Evolutionary conservation across 306 rosid genomes (phyloP).

Genomic region (Betula pendula): DNA sequence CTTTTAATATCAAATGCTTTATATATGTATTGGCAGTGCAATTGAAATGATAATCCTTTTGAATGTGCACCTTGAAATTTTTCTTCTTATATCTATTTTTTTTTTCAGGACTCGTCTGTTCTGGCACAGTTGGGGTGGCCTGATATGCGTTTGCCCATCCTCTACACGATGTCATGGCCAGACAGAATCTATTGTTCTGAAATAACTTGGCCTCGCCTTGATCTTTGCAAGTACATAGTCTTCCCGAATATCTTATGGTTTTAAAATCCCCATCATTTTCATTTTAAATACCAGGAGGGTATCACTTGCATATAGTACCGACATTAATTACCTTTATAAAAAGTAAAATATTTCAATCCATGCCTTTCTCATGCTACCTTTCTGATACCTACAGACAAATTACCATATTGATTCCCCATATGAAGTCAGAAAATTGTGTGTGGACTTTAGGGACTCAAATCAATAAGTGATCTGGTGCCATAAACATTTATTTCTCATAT

Average conservation of each 20-base stretch:
- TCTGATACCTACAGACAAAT: neutral
- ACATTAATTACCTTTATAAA: neutral
- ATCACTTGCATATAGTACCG: neutral
- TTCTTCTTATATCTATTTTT: slow-evolving; percentile 10
- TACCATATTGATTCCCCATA: neutral
- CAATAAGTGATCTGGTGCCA: neutral
- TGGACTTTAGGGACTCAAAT: neutral
- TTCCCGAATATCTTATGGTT: slow-evolving; percentile 27
- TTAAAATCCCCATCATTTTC: slow-evolving; percentile 17
- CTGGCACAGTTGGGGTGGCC: slow-evolving; percentile 99
- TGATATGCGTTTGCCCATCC: slow-evolving; percentile 98
- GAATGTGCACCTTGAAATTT: neutral
- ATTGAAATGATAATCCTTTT: slow-evolving; percentile 13
- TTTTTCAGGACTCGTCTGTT: slow-evolving; percentile 87
- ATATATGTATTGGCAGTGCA: slow-evolving; percentile 4
- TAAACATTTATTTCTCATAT: neutral
- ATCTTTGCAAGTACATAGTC: slow-evolving; percentile 83
- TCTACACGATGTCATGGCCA: slow-evolving; percentile 98
- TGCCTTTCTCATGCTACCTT: neutral
- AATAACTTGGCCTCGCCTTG: slow-evolving; percentile 98
- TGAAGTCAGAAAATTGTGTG: neutral
- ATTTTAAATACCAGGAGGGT: neutral
- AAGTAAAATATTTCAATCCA: neutral
- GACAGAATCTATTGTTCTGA: slow-evolving; percentile 91
- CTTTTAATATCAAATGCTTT: neutral